Evolutionary conservation across 148 eudicot species (phyloP).

Genomic region (Rhododendron ferrugineum): DNA sequence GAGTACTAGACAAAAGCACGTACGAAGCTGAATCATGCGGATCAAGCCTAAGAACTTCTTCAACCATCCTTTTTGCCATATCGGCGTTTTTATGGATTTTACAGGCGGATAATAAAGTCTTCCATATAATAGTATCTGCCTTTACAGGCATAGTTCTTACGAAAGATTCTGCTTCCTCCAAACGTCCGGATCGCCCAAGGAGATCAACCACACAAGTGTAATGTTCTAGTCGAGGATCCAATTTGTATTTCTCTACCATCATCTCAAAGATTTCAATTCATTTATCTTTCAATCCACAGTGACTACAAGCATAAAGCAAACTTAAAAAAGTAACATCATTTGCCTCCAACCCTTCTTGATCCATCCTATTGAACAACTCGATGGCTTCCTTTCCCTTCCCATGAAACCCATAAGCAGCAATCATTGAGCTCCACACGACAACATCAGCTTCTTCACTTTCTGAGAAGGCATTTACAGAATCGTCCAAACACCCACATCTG

Average conservation of each 20-base stretch:
- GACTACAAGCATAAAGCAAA: constrained; percentile 77
- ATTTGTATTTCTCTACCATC: constrained; percentile 42
- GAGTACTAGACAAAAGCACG: constrained; percentile 61
- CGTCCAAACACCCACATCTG: constrained; percentile 73
- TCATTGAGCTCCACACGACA: constrained; percentile 70
- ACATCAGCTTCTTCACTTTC: constrained; percentile 45
- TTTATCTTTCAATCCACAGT: constrained; percentile 64
- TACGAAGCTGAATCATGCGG: constrained; percentile 68
- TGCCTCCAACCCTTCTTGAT: constrained; percentile 47
- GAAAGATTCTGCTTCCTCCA: constrained; percentile 60
- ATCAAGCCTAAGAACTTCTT: constrained; percentile 53
- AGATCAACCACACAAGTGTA: constrained; percentile 83
- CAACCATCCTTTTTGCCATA: constrained; percentile 54
- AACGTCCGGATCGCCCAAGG: constrained; percentile 60
- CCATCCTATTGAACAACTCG: constrained; percentile 44
- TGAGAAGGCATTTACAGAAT: constrained; percentile 51
- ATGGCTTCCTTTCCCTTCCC: constrained; percentile 72
- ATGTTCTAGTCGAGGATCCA: constrained; percentile 61
- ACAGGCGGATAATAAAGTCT: constrained; percentile 73
- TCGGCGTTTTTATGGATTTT: constrained; percentile 62
- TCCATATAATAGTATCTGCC: constrained; percentile 76
- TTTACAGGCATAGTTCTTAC: constrained; percentile 69
- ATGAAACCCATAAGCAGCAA: constrained; percentile 84
- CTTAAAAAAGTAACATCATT: constrained; percentile 75
- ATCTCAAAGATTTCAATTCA: constrained; percentile 53